Base-by-base conservation (phyloP, 148 eudicot species). In the Arctostaphylos glauca region DNA sequence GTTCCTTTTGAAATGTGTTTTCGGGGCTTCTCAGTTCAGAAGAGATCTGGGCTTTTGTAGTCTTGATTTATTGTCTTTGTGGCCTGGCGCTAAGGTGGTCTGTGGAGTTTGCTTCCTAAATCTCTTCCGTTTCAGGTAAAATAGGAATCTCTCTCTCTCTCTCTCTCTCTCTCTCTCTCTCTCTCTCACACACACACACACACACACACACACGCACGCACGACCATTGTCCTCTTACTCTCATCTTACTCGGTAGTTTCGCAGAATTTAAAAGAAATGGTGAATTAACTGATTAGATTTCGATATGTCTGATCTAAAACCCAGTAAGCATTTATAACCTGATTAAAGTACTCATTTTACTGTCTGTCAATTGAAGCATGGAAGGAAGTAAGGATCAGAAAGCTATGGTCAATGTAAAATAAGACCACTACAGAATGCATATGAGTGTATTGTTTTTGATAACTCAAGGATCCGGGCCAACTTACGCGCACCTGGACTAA, bases 41-140 rank as follows among this genome's bases (percentile, higher is more conserved):
- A 60, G 87, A 64, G 86, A 85, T 80, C 84, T 81, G 23, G 84
- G 56, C 53, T 78, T 53, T 25, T 58, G 67, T 68, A 62, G 54
- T 83, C 62, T 55, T 77, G 50, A 38, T 81, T 68, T 25, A 8
- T 70, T 43, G 50, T 19, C 31, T 53, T 59, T 78, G 64, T 31
- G 23, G 18, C 38, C n/a, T n/a, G 43, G 23, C 73, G 14, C 38
- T 38, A 41, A 71, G 48, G 60, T 25, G 62, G 60, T 81, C 70
- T 53, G 50, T 43, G 64, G 44, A 81, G 77, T 25, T 23, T 54
- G 38, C 3, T 74, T 73, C 19, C 76, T 47, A 47, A 62, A 48
- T 23, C 81, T 18, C 78, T 55, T 81, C 67, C 19, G 64, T 77
- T 76, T 47, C 70, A 81, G 84, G 84, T 85, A 85, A 80, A 70